Evolutionary conservation across 371 early-diverging fungal genomes (phyloP).

Genomic region (Dichotomocladium elegans): DNA sequence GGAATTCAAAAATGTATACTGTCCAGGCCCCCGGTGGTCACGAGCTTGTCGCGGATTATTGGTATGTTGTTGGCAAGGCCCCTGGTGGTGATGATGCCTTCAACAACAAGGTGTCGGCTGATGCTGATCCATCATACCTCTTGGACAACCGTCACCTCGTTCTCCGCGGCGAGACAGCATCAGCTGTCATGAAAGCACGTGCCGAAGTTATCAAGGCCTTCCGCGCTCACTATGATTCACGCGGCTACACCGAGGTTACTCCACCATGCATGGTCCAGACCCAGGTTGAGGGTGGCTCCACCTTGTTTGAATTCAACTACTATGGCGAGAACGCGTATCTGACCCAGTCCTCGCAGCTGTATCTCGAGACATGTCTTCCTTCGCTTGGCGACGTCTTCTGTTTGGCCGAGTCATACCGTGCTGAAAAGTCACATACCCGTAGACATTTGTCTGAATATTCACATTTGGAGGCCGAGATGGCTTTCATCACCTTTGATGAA

Average conservation of each 20-base stretch:
- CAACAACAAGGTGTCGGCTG: constrained; percentile 83
- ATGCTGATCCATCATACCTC: constrained; percentile 87
- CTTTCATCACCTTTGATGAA: constrained; percentile 94
- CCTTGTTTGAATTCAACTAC: constrained; percentile 97
- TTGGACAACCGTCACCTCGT: constrained; percentile 97
- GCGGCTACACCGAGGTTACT: constrained; percentile 91
- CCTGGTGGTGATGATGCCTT: constrained; percentile 95
- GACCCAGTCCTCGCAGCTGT: constrained; percentile 99
- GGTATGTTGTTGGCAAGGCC: constrained; percentile 91
- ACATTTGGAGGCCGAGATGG: constrained; percentile 98
- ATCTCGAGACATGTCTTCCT: constrained; percentile 97
- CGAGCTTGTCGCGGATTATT: constrained; percentile 94
- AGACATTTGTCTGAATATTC: constrained; percentile 99
- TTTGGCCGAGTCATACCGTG: constrained; percentile 98
- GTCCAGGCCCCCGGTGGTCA: constrained; percentile 91
- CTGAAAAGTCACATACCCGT: constrained; percentile 99
- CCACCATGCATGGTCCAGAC: constrained; percentile 99
- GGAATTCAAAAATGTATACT: background rate
- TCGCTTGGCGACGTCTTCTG: constrained; percentile 97
- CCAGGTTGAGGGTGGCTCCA: constrained; percentile 99
- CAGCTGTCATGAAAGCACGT: constrained; percentile 90
- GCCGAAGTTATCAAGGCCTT: constrained; percentile 87
- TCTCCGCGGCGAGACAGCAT: constrained; percentile 91
- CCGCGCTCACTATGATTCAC: constrained; percentile 90
- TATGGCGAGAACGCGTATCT: constrained; percentile 98